Conservation (phyloP, 352 stramenopile genomes). For the Globisporangium cylindrosporum region DNA sequence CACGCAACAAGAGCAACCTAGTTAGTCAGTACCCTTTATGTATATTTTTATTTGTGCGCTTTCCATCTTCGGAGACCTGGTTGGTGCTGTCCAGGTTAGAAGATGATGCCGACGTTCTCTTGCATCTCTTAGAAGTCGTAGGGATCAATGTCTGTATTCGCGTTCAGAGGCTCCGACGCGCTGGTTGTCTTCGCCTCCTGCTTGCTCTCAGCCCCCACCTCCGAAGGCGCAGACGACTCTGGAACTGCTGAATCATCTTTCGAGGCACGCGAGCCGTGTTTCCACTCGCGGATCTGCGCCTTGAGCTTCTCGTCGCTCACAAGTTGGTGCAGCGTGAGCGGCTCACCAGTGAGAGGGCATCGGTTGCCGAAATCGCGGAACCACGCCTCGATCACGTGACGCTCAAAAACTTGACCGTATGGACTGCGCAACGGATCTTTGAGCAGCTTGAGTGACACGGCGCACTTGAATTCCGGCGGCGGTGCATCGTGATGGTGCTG, state of each 20-base stretch:
- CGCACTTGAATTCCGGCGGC: constrained; percentile 67
- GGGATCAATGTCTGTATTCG: constrained; percentile 10
- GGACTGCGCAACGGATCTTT: constrained; percentile 68
- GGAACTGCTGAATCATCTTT: not conserved
- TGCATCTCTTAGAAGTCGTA: constrained; percentile 14
- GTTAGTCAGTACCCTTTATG: too few species aligned
- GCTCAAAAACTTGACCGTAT: constrained; percentile 76
- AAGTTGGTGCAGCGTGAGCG: constrained; percentile 53
- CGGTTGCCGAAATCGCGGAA: constrained; percentile 82
- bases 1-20: too few species aligned
- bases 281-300: constrained; percentile 63
- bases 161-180: not conserved
- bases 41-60: too few species aligned
- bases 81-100: too few species aligned
- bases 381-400: constrained; percentile 74
- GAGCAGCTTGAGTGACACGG: constrained; percentile 69
- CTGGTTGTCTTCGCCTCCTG: not conserved
- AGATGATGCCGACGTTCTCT: not conserved
- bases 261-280: constrained; percentile 23
- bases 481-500: constrained; percentile 26
- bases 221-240: not conserved
- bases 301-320: constrained; percentile 50
- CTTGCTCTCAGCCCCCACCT: not conserved
- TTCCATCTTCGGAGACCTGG: too few species aligned
- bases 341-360: constrained; percentile 71